Percentiles rank a stretch among this genome's conserved stretches.
These are phyloP conservation scores for Gossypium lobatum DNA, from an alignment of 441 rosid genomes.

Conservation along the genomic window DNA sequence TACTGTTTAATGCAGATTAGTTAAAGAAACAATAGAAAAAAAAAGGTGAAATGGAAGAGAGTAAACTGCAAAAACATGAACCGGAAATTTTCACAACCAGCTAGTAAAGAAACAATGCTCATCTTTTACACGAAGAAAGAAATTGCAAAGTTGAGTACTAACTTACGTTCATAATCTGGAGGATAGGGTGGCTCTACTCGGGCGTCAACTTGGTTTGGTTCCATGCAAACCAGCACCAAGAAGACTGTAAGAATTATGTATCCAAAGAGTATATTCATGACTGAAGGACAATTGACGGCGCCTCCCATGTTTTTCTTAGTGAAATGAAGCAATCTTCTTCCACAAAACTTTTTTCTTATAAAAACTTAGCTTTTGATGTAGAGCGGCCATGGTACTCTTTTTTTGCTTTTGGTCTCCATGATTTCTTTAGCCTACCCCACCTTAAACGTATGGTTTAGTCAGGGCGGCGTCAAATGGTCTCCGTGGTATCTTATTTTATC, in stretches of 20 bases:
- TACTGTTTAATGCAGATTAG: not conserved
- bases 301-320: not conserved
- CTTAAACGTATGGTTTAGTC: too few species aligned
- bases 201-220: not conserved
- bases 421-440: too few species aligned
- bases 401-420: too few species aligned
- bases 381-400: too few species aligned
- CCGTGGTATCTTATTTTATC: too few species aligned
- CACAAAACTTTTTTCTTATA: too few species aligned
- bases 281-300: not conserved
- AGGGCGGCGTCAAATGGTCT: too few species aligned
- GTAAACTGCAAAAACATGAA: not conserved
- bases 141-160: not conserved
- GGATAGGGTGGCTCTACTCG: not conserved
- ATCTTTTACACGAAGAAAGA: not conserved
- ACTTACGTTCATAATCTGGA: conserved; percentile 3
- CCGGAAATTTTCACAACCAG: not conserved
- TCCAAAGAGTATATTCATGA: not conserved
- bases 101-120: not conserved
- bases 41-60: too few species aligned
- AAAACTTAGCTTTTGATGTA: too few species aligned
- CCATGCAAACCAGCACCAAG: not conserved
- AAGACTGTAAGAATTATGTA: not conserved
- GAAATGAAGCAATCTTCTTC: not conserved
- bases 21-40: not conserved